These are phyloP conservation scores for Pelargonium nanum DNA, from an alignment of 345 rosid species.

Conservation along the genomic window DNA sequence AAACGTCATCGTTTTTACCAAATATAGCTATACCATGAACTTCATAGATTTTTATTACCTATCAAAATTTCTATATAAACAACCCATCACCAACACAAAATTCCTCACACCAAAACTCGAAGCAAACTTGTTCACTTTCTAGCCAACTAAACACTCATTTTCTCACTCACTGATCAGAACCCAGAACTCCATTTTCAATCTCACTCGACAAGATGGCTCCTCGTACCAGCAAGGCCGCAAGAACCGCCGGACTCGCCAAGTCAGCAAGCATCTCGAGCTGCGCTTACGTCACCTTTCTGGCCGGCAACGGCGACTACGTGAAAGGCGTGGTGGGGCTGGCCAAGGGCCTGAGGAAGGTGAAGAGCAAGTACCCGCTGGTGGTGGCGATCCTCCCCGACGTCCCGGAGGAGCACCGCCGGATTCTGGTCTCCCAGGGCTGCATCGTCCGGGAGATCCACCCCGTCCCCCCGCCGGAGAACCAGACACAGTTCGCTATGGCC, in stretches of 20 bases:
- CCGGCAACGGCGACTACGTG: slow-evolving; percentile 23
- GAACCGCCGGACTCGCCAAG: not conserved
- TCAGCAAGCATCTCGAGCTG: slow-evolving; percentile 8
- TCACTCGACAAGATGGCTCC: slow-evolving; percentile 11
- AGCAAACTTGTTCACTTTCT: not conserved
- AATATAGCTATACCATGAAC: too few relatives aligned
- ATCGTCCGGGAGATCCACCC: slow-evolving; percentile 22
- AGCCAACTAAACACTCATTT: not conserved
- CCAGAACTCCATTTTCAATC: too few relatives aligned
- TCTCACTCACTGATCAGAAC: too few relatives aligned
- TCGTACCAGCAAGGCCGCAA: not conserved
- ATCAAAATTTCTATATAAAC: not conserved
- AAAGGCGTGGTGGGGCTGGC: slow-evolving; percentile 28
- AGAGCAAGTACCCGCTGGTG: slow-evolving; percentile 19
- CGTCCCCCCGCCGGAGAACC: slow-evolving; percentile 21
- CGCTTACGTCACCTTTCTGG: slow-evolving; percentile 22
- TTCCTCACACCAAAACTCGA: not conserved
- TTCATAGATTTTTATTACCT: too few relatives aligned
- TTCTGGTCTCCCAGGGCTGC: slow-evolving; percentile 18
- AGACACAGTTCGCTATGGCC: slow-evolving; percentile 27
- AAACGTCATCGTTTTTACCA: too few relatives aligned
- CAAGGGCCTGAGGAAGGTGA: slow-evolving; percentile 21
- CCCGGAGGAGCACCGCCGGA: slow-evolving; percentile 22
- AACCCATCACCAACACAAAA: not conserved
- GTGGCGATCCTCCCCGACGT: slow-evolving; percentile 27